Percentiles rank a stretch among this genome's conserved stretches.
phyloP scores from a whole-genome alignment of 2,329 filamentous ascomycete species.

The Atkinsonella hypoxylon region DNA sequence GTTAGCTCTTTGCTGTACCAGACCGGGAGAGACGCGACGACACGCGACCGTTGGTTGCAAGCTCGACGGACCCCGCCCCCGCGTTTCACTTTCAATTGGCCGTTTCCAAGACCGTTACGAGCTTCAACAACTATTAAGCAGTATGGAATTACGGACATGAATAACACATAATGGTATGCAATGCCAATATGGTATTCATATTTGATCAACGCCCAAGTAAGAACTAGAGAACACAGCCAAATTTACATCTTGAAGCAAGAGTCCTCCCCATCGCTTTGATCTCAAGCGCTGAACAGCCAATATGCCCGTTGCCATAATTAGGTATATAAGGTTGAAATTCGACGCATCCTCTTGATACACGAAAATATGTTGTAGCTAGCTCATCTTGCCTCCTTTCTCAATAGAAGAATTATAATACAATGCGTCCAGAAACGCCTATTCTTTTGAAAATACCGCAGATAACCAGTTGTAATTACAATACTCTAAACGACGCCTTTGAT shows the following conservation, averaged over 20 bases:
- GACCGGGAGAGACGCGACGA: constrained; percentile 5
- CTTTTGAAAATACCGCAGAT: neutral
- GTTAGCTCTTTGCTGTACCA: neutral
- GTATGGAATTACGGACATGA: too few relatives aligned
- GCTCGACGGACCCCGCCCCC: constrained; percentile 7
- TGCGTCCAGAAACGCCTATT: neutral
- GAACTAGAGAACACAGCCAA: too few relatives aligned
- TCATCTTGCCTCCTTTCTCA: neutral
- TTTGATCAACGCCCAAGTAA: too few relatives aligned
- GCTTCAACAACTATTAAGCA: too few relatives aligned
- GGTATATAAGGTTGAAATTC: too few relatives aligned
- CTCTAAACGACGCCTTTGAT: constrained; percentile 7
- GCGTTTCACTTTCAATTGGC: constrained; percentile 2
- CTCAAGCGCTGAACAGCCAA: too few relatives aligned
- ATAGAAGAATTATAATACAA: neutral
- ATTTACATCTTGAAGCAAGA: too few relatives aligned
- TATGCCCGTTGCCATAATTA: too few relatives aligned
- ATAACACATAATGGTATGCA: too few relatives aligned
- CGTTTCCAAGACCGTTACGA: too few relatives aligned
- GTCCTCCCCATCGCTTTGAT: too few relatives aligned
- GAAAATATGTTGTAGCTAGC: neutral
- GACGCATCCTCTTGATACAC: neutral
- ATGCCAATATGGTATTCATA: too few relatives aligned
- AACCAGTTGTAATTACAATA: constrained; percentile 5
- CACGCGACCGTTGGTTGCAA: neutral